phyloP scores from a whole-genome alignment of 2,329 filamentous ascomycete genomes.

The Hawksworthiomyces lignivorus region DNA sequence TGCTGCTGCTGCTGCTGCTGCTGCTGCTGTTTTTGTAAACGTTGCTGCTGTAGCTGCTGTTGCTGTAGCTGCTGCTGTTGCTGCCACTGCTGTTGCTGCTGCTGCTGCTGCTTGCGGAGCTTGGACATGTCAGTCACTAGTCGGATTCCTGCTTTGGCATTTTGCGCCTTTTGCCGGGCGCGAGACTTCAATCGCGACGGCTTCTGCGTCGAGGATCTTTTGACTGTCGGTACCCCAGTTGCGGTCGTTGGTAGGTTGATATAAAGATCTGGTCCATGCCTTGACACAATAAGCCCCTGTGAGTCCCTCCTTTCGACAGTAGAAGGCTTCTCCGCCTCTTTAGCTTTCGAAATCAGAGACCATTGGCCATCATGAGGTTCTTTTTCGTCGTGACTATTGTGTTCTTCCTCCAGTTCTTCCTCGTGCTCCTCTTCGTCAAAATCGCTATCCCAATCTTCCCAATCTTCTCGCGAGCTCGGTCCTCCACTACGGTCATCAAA shows the following conservation, averaged over 20 bases:
- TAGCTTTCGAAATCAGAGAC: conserved; percentile 6
- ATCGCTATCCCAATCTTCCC: conserved; percentile 49
- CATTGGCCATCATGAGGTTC: conserved; percentile 8
- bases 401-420: too few species aligned
- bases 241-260: too few species aligned
- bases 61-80: conserved; percentile 26
- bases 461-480: conserved; percentile 29
- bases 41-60: conserved; percentile 31
- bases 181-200: conserved; percentile 47
- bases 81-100: conserved; percentile 27
- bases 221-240: too few species aligned
- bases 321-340: conserved; percentile 5
- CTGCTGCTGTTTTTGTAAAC: too few species aligned
- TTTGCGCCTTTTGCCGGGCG: conserved; percentile 52
- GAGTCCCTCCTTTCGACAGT: too few species aligned
- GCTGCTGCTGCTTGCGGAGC: conserved; percentile 36
- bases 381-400: too few species aligned
- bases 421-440: conserved; percentile 39
- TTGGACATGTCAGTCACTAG: conserved; percentile 62
- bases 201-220: conserved; percentile 28
- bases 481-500: conserved; percentile 5
- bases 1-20: conserved; percentile 28
- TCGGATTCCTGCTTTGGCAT: conserved; percentile 55
- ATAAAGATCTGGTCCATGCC: too few species aligned
- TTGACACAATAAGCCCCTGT: too few species aligned